These are phyloP conservation scores for Amaranthus tricolor DNA, from an alignment of 179 eudicot species.

Conservation along the genomic window DNA sequence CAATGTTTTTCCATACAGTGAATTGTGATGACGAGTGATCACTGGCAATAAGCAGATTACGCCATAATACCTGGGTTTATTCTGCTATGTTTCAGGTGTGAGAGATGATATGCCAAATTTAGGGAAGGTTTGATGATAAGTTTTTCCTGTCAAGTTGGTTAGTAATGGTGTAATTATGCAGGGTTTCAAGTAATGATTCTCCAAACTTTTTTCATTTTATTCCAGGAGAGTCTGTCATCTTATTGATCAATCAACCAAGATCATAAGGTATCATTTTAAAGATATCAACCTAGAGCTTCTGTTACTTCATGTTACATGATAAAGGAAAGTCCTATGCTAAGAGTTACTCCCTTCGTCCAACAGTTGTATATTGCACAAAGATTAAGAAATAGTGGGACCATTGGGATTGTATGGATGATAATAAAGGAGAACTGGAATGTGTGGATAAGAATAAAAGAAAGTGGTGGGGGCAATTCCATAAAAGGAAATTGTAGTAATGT, in stretches of 20 bases:
- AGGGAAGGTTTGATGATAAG: background rate
- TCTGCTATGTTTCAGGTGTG: background rate
- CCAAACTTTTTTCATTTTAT: background rate
- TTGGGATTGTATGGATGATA: too few species aligned
- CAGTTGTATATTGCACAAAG: too few species aligned
- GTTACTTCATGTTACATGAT: background rate
- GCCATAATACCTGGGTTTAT: background rate
- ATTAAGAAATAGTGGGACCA: too few species aligned
- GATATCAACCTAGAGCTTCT: background rate
- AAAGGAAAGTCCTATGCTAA: background rate
- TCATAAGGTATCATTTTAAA: background rate
- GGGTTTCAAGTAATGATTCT: background rate
- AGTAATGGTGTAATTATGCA: too few species aligned
- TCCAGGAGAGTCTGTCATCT: background rate
- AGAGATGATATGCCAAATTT: background rate
- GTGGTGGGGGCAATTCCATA: too few species aligned
- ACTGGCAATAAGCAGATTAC: background rate
- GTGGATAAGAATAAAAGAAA: too few species aligned
- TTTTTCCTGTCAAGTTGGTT: background rate
- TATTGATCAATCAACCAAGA: too few species aligned
- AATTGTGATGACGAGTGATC: background rate
- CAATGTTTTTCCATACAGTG: background rate
- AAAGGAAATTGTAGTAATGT: too few species aligned
- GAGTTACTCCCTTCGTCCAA: background rate
- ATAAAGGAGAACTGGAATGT: too few species aligned